Evolutionary conservation across 306 rosid genomes (phyloP), one percentile per base, ranked within the genome.

Genomic region (Trifolium dubium): DNA sequence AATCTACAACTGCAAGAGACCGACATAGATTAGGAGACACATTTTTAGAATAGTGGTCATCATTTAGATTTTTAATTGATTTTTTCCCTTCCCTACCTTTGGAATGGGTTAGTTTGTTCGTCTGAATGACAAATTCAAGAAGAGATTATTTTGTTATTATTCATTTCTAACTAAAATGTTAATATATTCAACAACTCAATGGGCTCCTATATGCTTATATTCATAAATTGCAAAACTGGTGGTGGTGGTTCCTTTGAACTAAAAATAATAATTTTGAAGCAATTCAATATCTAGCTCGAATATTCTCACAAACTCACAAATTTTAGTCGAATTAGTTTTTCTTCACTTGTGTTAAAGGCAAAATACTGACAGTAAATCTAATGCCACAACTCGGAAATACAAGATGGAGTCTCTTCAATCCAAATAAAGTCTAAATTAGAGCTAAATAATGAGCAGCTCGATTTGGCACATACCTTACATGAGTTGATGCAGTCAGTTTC

Each of bases 111-210:
- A 53, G 41, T 35, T n/a, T 71, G 55, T 55, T 32, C 34, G 23
- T 55, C 6, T 37, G 66, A 55, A 35, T 70, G 51, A 70, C 7
- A 18, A 53, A 70, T 53, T 35, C 47, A 17, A 4, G 12, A 53
- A 23, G 13, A 39, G 9, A 39, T 39, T 23, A 23, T 46, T 23
- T 23, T 23, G 23, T 43, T 8, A 47, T 31, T 6, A 3, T 1
- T 50, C 51, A 51, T 47, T 17, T 13, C 37, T 66, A 66, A 66
- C 77, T 10, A 8, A 15, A 65, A 32, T 14, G 53, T 43, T 49
- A 63, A 44, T 19, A 15, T 19, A 43, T 23, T 43, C 23, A 32
- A 66, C 49, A 66, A 44, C 37, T 66, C 71, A 14, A 39, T 29
- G 23, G 11, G 31, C 47, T 64, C 69, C 54, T 41, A 10, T 43